These are phyloP conservation scores for Sporisorium graminicola DNA, from an alignment of 1,284 basidiomycete species.

Conservation along the genomic window DNA sequence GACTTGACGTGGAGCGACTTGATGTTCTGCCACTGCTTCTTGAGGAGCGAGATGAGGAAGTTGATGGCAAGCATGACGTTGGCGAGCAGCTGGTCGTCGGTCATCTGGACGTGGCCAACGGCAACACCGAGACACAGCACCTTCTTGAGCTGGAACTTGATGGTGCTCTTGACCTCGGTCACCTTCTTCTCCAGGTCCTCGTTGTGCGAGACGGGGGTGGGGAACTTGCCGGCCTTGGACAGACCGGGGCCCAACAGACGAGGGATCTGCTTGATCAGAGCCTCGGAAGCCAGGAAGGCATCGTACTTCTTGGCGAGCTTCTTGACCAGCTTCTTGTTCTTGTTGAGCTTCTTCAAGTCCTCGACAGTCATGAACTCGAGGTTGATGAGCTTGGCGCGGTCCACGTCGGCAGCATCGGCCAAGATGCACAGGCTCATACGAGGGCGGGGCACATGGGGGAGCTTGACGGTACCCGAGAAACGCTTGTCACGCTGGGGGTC, in stretches of 20 bases:
- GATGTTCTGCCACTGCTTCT: conserved; percentile 99
- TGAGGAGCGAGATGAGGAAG: conserved; percentile 98
- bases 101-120: conserved; percentile 97
- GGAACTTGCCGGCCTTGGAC: conserved; percentile 99
- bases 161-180: conserved; percentile 95
- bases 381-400: conserved; percentile 96
- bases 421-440: conserved; percentile 99
- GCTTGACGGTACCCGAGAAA: conserved; percentile 74
- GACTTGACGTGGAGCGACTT: conserved; percentile 98
- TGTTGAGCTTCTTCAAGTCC: conserved; percentile 99
- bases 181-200: conserved; percentile 95
- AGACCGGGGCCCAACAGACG: conserved; percentile 99
- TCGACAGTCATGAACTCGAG: conserved; percentile 98
- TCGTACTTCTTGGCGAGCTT: conserved; percentile 99
- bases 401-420: conserved; percentile 97
- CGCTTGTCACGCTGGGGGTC: conserved; percentile 70
- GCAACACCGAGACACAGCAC: conserved; percentile 99
- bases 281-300: conserved; percentile 97
- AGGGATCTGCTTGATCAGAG: conserved; percentile 99
- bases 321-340: conserved; percentile 99
- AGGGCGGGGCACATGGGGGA: conserved; percentile 95
- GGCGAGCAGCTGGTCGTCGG: conserved; percentile 93
- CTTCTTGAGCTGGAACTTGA: conserved; percentile 84
- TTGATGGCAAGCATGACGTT: conserved; percentile 99
- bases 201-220: conserved; percentile 86